phyloP scores from a whole-genome alignment of 208 protist species.

The Acanthamoeba royreba region DNA sequence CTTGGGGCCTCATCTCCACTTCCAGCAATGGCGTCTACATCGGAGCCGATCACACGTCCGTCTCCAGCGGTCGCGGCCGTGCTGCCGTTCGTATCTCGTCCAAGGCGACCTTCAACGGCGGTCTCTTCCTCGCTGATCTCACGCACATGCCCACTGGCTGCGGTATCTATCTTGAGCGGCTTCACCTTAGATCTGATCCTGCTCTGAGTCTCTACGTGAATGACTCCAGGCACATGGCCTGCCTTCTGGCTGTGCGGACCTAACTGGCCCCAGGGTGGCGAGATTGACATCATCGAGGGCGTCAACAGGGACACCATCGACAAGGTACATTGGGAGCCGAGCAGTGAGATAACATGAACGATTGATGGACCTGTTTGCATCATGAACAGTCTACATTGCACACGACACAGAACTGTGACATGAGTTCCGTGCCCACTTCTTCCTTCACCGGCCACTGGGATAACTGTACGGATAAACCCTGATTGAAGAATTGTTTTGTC shows the following conservation, averaged over 20 bases:
- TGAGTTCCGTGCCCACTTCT: not conserved
- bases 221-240: not conserved
- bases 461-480: too few species aligned
- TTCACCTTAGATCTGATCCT: not conserved
- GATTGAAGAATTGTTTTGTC: too few species aligned
- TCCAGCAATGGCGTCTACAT: not conserved
- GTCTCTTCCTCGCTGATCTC: not conserved
- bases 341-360: too few species aligned
- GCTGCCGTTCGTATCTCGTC: not conserved
- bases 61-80: not conserved
- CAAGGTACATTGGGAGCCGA: not conserved
- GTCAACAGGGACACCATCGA: not conserved
- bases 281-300: not conserved
- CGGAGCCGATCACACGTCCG: not conserved
- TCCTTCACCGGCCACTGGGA: slow-evolving; percentile 19
- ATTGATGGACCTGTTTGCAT: too few species aligned
- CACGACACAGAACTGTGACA: not conserved
- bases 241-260: not conserved
- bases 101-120: not conserved
- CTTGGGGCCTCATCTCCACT: not conserved
- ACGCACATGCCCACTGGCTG: not conserved
- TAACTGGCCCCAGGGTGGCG: not conserved
- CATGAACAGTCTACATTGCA: not conserved
- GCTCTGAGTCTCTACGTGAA: not conserved
- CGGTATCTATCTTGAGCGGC: not conserved